Base-by-base conservation (phyloP, 352 stramenopile genomes). In the Phytophthora sp. region DNA sequence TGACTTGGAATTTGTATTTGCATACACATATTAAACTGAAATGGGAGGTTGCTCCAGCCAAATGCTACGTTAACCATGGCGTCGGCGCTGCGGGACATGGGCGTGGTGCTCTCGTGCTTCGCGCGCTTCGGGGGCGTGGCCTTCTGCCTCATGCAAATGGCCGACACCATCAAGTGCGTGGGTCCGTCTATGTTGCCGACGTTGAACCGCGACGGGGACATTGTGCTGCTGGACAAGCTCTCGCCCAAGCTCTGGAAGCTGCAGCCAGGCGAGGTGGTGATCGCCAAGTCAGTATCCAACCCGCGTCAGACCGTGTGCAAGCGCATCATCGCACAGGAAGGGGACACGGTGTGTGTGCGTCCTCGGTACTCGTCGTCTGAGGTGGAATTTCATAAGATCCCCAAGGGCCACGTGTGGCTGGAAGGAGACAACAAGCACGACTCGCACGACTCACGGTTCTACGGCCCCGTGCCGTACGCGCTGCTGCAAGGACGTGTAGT, bases 341-440 rank as follows among this genome's bases (percentile, higher is more conserved):
- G 88, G 35, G 88, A 96, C 20, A 94, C 83, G 0, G 83, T 96
- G 23, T 90, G 79, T 53, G 86, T 94, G 20, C 73, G 72, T 7
- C 82, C 83, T 6, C 67, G 76, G n/a, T 91, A 82, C 45, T 91
- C 84, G 54, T 89, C 79, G 24, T 90, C 80, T 3, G 75, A 89
- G 57, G 80, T 90, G 26, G 80, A 91, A 58, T 91, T 91, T 55
- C 79, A 91, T 73, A 91, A 83, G 80, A 84, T 94, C 21, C 96
- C 96, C 3, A 86, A 91, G 53, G 94, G 96, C 29, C 92, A 98
- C 68, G 79, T 99, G 46, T 99, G 97, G 97, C 71, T 99, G 13
- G 95, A 99, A 80, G 97, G 97, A 41, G 97, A 99, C 80, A 99
- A 99, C 85, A 92, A 96, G 31, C 71, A 94, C 57, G 96, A 98